phyloP scores from a whole-genome alignment of 164 flowering plant species.

The Stephania cephalantha region DNA sequence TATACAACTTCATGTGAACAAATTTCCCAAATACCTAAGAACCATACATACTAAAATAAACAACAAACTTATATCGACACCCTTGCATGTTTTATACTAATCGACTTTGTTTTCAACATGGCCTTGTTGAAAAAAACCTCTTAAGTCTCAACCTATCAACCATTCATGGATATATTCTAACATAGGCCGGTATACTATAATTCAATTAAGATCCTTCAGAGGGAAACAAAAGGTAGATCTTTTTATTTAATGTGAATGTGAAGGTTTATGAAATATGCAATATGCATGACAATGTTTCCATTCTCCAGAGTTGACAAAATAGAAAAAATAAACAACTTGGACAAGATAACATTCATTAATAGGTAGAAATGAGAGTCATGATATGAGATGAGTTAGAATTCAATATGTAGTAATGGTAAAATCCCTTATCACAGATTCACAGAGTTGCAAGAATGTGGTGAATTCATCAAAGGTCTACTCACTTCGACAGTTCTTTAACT shows the following conservation, averaged over 20 bases:
- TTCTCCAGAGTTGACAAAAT: neutral
- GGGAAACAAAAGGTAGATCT: neutral
- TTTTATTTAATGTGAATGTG: neutral
- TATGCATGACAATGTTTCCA: neutral
- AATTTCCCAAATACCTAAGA: no score
- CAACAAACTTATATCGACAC: neutral
- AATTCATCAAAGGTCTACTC: neutral
- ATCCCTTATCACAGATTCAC: neutral
- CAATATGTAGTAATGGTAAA: neutral
- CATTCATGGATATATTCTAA: no score
- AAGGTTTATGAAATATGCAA: neutral
- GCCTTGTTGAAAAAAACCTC: neutral
- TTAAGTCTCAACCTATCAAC: slow-evolving; percentile 21
- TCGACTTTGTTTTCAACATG: neutral
- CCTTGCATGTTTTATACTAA: neutral
- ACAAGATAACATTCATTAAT: neutral
- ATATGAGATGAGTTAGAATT: neutral
- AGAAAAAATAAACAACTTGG: neutral
- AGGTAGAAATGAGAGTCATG: neutral
- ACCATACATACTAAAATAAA: no score
- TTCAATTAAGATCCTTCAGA: neutral
- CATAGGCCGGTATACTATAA: no score
- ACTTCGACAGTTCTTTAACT: neutral
- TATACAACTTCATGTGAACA: no score
- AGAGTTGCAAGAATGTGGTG: neutral